Conservation (phyloP, 169 alveolate species). For the Plasmodium gonderi region DNA sequence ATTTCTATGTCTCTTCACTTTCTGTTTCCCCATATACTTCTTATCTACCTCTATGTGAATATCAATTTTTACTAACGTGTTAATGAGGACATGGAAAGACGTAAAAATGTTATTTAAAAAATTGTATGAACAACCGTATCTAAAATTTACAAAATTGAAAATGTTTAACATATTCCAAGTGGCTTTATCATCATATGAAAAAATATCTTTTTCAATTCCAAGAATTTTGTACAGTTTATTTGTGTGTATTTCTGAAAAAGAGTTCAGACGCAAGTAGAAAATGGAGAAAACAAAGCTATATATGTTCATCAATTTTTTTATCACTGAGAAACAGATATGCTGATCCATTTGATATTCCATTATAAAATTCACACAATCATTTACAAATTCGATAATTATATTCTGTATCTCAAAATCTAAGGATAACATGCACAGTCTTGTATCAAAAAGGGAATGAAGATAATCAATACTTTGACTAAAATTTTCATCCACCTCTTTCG, state of each 20-base stretch:
- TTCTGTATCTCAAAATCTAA: constrained; percentile 51
- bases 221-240: constrained; percentile 29
- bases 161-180: constrained; percentile 7
- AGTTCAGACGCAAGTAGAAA: constrained; percentile 56
- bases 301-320: constrained; percentile 45
- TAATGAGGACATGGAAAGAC: constrained; percentile 48
- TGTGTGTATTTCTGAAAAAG: constrained; percentile 35
- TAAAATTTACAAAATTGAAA: constrained; percentile 46
- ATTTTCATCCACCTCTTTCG: constrained; percentile 44
- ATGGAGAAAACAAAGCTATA: constrained; percentile 51
- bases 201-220: background rate
- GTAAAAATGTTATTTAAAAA: constrained; percentile 51
- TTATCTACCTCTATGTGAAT: constrained; percentile 3
- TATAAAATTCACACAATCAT: background rate
- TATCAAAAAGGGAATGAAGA: constrained; percentile 58
- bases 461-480: constrained; percentile 41
- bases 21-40: constrained; percentile 27
- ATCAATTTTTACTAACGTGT: constrained; percentile 14
- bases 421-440: constrained; percentile 27
- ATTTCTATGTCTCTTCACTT: background rate
- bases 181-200: constrained; percentile 21
- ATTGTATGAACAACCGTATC: constrained; percentile 69
- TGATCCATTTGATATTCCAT: background rate
- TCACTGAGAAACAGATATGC: background rate
- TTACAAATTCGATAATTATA: constrained; percentile 36